phyloP scores from a whole-genome alignment of 1,284 basidiomycete species.

The Trametes sp. region DNA sequence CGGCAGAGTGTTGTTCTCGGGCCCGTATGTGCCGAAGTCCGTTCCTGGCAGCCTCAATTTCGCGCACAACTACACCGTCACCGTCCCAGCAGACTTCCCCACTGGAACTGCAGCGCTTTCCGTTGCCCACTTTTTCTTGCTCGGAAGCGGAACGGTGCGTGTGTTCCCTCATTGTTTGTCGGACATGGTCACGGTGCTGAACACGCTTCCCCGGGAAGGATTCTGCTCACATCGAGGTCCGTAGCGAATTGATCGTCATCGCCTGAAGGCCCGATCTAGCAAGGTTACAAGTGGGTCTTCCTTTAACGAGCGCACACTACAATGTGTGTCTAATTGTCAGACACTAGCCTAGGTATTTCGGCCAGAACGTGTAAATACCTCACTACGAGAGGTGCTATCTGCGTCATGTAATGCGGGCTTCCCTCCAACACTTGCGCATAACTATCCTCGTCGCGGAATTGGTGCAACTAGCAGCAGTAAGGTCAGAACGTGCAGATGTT shows the following conservation, averaged over 20 bases:
- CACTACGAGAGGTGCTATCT: too few species aligned
- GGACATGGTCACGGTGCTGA: neutral
- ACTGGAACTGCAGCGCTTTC: conserved; percentile 23
- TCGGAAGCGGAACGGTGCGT: neutral
- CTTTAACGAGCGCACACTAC: neutral
- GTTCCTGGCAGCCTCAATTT: conserved; percentile 19
- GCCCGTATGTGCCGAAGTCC: conserved; percentile 51
- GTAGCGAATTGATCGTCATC: neutral
- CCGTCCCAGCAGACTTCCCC: conserved; percentile 23
- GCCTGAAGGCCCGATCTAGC: neutral
- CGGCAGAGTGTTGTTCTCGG: conserved; percentile 54
- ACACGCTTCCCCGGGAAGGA: neutral
- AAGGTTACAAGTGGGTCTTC: neutral
- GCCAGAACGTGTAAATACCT: too few species aligned
- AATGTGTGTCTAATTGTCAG: too few species aligned
- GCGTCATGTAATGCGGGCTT: too few species aligned
- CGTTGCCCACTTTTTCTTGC: conserved; percentile 6
- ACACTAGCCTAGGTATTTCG: too few species aligned
- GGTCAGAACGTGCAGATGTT: too few species aligned
- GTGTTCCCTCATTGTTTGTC: neutral
- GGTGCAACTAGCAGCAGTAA: neutral
- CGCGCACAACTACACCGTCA: conserved; percentile 32
- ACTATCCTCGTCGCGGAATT: too few species aligned
- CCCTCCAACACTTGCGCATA: too few species aligned
- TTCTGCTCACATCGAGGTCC: neutral